Conservation (phyloP, 441 rosid genomes). For the Corymbia citriodora region DNA sequence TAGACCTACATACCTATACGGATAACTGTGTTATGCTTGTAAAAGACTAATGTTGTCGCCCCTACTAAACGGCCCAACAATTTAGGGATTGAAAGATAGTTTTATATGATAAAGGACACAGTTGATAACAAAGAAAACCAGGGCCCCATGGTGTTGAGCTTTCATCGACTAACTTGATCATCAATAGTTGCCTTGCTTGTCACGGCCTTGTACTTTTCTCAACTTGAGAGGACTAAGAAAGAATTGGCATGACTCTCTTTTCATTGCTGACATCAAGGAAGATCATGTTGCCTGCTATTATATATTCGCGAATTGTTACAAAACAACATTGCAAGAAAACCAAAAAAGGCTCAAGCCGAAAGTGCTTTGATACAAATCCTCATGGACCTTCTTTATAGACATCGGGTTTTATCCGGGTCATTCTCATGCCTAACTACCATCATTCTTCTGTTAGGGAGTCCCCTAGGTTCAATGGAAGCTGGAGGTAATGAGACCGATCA, state of each 20-base stretch:
- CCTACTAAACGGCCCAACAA: neutral
- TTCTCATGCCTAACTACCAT: neutral
- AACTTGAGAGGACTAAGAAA: too few species aligned
- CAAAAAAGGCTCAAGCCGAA: too few species aligned
- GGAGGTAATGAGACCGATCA: neutral
- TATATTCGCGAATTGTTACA: too few species aligned
- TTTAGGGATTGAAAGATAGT: neutral
- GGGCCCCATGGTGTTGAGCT: neutral
- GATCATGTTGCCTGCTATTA: too few species aligned
- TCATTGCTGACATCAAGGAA: too few species aligned
- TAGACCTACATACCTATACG: too few species aligned
- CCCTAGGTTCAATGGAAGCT: neutral
- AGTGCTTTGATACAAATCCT: neutral
- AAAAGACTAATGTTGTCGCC: neutral
- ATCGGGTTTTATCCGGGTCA: too few species aligned
- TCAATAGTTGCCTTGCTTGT: neutral
- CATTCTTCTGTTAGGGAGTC: neutral
- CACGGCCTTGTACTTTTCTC: neutral
- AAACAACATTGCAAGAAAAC: neutral
- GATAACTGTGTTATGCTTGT: accelerated
- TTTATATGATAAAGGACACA: neutral
- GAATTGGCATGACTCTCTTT: too few species aligned
- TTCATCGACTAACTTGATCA: neutral
- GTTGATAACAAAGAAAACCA: too few species aligned
- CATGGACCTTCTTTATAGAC: neutral